Percentiles rank a stretch among this genome's conserved stretches.
Evolutionary conservation across 2,329 filamentous ascomycete species (phyloP).

Genomic region (Apiospora rasikravindrae): DNA sequence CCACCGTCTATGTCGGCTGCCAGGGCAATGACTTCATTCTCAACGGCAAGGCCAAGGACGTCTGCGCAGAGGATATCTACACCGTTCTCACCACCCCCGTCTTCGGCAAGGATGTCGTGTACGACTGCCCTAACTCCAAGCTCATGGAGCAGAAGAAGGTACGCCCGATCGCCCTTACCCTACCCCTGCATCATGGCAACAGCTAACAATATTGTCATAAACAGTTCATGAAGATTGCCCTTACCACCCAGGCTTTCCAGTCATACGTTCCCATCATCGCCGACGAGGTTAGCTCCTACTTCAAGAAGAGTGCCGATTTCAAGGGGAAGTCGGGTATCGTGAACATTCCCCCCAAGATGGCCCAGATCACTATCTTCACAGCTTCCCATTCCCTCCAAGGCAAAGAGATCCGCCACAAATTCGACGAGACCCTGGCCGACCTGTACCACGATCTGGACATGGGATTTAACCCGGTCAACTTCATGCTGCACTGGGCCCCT

Average conservation of each 20-base stretch:
- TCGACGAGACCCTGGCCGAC: conserved; percentile 79
- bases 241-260: conserved; percentile 76
- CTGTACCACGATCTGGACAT: conserved; percentile 90
- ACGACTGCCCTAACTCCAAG: conserved; percentile 89
- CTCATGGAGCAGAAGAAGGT: conserved; percentile 98
- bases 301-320: conserved; percentile 71
- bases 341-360: conserved; percentile 77
- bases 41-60: conserved; percentile 88
- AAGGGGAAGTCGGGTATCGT: conserved; percentile 71
- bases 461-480: conserved; percentile 89
- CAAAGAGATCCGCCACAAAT: conserved; percentile 78
- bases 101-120: conserved; percentile 86
- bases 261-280: conserved; percentile 81
- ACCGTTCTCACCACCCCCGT: conserved; percentile 73
- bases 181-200: background rate
- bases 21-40: conserved; percentile 90
- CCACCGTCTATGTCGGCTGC: conserved; percentile 82
- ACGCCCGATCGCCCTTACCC: conserved; percentile 21
- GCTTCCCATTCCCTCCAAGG: conserved; percentile 86
- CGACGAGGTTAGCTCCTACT: conserved; percentile 73
- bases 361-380: conserved; percentile 89
- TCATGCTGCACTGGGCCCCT: conserved; percentile 86
- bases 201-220: background rate
- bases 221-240: conserved; percentile 80
- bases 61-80: conserved; percentile 91